phyloP scores from a whole-genome alignment of 2,329 filamentous ascomycete species.

The Claviceps spartinae region DNA sequence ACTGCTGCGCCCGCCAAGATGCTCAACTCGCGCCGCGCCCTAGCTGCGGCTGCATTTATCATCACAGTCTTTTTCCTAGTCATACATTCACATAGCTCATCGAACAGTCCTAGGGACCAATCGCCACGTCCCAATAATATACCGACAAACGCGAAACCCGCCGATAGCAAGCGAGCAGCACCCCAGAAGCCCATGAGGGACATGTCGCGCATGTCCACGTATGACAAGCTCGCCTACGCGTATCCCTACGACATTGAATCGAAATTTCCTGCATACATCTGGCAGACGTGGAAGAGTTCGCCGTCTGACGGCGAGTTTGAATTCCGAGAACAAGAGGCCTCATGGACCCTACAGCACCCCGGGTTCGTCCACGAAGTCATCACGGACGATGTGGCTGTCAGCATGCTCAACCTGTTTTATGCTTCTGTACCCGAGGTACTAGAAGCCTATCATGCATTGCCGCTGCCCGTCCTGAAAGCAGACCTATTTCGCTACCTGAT shows the following conservation, averaged over 20 bases:
- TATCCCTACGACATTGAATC: conserved; percentile 81
- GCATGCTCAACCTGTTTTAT: conserved; percentile 77
- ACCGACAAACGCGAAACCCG: conserved; percentile 10
- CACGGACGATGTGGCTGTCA: conserved; percentile 72
- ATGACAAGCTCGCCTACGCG: conserved; percentile 77
- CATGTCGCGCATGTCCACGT: conserved; percentile 56
- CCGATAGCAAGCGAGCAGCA: conserved; percentile 1
- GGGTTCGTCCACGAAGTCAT: conserved; percentile 94
- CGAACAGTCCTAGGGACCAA: neutral
- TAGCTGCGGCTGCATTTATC: conserved; percentile 56
- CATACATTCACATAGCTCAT: conserved; percentile 39
- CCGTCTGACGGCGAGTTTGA: conserved; percentile 65
- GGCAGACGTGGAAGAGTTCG: conserved; percentile 95
- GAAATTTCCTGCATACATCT: conserved; percentile 95
- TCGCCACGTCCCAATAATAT: conserved; percentile 10
- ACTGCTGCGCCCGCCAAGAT: conserved; percentile 31
- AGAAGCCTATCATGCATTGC: conserved; percentile 61
- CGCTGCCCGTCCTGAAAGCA: conserved; percentile 62
- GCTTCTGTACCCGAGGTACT: conserved; percentile 66
- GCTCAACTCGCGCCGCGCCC: conserved; percentile 65
- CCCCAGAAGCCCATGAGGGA: conserved; percentile 46
- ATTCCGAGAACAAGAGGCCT: conserved; percentile 74
- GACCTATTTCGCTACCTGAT: conserved; percentile 70
- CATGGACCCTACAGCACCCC: conserved; percentile 78
- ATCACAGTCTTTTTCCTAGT: conserved; percentile 57